phyloP scores from a whole-genome alignment of 768 basidiomycete genomes.

The Leucosporidium yakuticum region DNA sequence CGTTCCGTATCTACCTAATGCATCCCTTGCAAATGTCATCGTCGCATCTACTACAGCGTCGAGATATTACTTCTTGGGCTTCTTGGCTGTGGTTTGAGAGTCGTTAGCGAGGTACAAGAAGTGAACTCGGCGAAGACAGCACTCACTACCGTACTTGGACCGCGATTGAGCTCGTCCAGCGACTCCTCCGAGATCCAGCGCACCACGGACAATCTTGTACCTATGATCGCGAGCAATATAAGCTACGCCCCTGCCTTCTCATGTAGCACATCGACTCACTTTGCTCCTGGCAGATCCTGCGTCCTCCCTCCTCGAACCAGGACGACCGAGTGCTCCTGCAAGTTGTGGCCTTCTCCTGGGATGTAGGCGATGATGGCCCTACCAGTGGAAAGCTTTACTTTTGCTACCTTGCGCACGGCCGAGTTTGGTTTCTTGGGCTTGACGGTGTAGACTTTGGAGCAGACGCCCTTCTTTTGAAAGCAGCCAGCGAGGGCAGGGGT shows the following conservation, averaged over 20 bases:
- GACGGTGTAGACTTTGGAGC: slow-evolving; percentile 49
- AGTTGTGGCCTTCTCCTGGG: slow-evolving; percentile 92
- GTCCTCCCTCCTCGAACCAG: slow-evolving; percentile 89
- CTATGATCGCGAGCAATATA: slow-evolving; percentile 46
- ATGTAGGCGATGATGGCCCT: slow-evolving; percentile 88
- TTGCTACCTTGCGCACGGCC: slow-evolving; percentile 92
- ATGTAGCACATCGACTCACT: slow-evolving; percentile 51
- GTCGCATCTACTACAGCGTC: no score
- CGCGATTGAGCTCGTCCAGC: slow-evolving; percentile 71
- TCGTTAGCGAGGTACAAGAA: neutral
- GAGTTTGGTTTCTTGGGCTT: slow-evolving; percentile 98
- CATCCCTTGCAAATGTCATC: no score
- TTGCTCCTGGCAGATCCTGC: slow-evolving; percentile 95
- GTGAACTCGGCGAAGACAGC: neutral
- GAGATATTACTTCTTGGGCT: slow-evolving; percentile 55
- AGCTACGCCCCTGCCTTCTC: neutral
- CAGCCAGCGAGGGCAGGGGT: neutral
- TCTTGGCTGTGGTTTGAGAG: slow-evolving; percentile 56
- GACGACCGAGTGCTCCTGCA: slow-evolving; percentile 96
- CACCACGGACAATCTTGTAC: slow-evolving; percentile 91
- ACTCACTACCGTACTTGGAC: slow-evolving; percentile 73
- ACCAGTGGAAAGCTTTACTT: slow-evolving; percentile 84
- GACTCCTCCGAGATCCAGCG: slow-evolving; percentile 84
- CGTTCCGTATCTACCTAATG: neutral
- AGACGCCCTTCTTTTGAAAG: slow-evolving; percentile 1